Base-by-base conservation (phyloP, 768 basidiomycete genomes). In the Pleurotus eryngii region DNA sequence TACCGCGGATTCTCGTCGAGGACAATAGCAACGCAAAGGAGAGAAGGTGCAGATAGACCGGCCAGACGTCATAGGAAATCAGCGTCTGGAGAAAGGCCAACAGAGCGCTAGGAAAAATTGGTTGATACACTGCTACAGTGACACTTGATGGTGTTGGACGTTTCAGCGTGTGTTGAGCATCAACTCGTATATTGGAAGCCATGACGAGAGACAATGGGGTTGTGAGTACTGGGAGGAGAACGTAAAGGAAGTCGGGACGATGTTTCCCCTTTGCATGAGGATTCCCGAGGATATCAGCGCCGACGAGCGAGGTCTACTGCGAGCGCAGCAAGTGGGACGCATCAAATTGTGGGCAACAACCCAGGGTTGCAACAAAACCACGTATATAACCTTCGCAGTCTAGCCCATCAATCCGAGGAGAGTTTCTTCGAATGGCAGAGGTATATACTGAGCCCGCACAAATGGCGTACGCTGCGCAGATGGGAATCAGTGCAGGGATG, bases 391-490 rank as follows among this genome's bases (percentile, higher is more conserved):
- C 22, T 54, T 12, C n/a, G 49, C 9, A 54, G 35, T 42, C 17
- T n/a, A 42, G 9, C n/a, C 22, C 35, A 35, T 40, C 38, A 54
- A 54, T 54, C 39, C 38, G 39, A 42, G 51, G 51, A 54, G 9
- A 38, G 38, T 18, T 11, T 40, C 17, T 35, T 20, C 14, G 27
- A 20, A 50, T 50, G 49, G 38, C 49, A 30, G 18, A n/a, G 49
- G 37, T 50, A 18, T 26, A 24, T 14, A 39, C 22, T 39, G 37
- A 39, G 22, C 22, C 51, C 51, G 51, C 51, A 54, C 39, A 54
- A 54, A 42, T 54, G 51, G 42, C 35, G 51, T 35, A 51, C n/a
- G 42, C 51, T 54, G 51, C 51, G 51, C 51, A 39, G 51, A 54
- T 54, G 39, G n/a, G 39, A 54, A 54, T 54, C 51, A 54, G 14